Percentiles rank a stretch among this genome's conserved stretches.
Conservation (phyloP, 164 flowering plant genomes). For the Tetracentron sinense region DNA sequence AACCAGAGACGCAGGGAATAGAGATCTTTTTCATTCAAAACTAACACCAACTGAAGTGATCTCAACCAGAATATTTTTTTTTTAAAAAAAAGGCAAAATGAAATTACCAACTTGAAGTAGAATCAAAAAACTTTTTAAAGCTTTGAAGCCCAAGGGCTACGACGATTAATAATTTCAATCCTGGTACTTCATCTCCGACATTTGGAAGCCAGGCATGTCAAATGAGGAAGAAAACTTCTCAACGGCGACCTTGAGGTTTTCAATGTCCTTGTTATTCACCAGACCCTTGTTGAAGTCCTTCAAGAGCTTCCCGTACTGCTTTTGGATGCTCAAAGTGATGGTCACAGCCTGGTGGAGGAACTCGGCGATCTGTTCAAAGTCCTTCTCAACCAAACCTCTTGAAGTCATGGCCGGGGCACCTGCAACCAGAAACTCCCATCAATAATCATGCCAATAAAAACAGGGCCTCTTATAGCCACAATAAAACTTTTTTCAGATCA, state of each 20-base stretch:
- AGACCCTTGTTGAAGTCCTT: conserved; percentile 99
- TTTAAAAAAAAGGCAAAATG: not conserved
- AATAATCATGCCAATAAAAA: not conserved
- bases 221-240: conserved; percentile 85
- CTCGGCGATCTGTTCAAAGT: conserved; percentile 95
- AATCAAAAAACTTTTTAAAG: not conserved
- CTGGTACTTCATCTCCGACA: conserved; percentile 91
- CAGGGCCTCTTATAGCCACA: too few species aligned
- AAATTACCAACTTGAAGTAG: not conserved
- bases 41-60: too few species aligned
- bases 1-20: not conserved
- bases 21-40: not conserved
- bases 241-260: conserved; percentile 79
- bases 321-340: conserved; percentile 73
- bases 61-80: too few species aligned
- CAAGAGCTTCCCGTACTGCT: conserved; percentile 85
- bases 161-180: conserved; percentile 33
- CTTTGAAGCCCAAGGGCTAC: not conserved
- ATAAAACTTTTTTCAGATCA: too few species aligned
- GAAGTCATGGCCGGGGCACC: conserved; percentile 99
- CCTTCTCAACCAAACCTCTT: conserved; percentile 95
- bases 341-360: conserved; percentile 91
- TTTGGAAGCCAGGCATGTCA: conserved; percentile 94
- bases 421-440: conserved; percentile 20
- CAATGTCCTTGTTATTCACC: conserved; percentile 90